Conservation (phyloP, 257 asterid species). For the Phtheirospermum japonicum region DNA sequence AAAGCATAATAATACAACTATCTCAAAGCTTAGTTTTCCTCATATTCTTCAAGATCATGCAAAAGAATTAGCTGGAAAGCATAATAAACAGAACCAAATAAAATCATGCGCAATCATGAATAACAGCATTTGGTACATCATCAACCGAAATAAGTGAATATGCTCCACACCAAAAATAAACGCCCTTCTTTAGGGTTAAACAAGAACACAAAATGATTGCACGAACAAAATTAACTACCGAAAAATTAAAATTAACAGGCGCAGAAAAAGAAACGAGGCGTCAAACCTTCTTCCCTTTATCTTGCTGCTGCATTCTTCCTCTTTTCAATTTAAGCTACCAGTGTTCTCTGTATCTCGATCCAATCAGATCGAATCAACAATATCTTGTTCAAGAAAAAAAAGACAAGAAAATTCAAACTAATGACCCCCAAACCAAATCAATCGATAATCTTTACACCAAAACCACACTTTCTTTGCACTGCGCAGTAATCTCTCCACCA, state of each 20-base stretch:
- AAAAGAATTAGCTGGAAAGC: neutral
- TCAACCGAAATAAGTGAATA: neutral
- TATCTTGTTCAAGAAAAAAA: neutral
- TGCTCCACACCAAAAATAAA: neutral
- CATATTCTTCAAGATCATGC: neutral
- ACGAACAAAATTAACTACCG: conserved; percentile 10
- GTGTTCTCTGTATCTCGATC: conserved; percentile 20
- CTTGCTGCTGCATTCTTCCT: conserved; percentile 64
- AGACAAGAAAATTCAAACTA: conserved; percentile 5
- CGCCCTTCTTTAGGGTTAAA: conserved; percentile 1
- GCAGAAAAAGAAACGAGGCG: neutral
- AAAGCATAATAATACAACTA: neutral
- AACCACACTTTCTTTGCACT: neutral
- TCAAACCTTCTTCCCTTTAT: conserved; percentile 61
- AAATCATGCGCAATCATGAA: neutral
- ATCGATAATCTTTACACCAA: neutral
- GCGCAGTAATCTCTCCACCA: neutral
- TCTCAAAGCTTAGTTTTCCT: neutral
- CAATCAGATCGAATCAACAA: conserved; percentile 27
- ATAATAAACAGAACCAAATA: neutral
- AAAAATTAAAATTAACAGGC: neutral
- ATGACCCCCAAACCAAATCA: conserved; percentile 13
- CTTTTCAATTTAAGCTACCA: conserved; percentile 6
- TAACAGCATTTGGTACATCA: neutral
- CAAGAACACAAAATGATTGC: neutral